phyloP scores from a whole-genome alignment of 2,329 filamentous ascomycete species.

The Huntiella decipiens region DNA sequence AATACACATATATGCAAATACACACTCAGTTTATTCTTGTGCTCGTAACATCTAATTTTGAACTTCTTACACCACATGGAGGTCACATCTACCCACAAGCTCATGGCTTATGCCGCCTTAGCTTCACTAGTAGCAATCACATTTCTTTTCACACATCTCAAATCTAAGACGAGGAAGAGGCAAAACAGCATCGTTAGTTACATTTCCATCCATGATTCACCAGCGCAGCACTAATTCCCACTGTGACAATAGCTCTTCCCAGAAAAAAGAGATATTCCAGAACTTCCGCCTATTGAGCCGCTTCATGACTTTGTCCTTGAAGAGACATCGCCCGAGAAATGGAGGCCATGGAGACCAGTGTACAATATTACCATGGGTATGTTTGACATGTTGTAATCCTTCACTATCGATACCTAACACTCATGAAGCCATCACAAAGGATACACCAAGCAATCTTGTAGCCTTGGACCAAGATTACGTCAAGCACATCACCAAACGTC shows the following conservation, averaged over 20 bases:
- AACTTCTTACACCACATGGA: not conserved
- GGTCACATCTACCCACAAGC: not conserved
- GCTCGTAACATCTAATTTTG: no score
- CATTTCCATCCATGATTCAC: not conserved
- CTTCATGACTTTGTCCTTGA: constrained; percentile 23
- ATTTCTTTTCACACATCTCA: not conserved
- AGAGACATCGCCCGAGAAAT: constrained; percentile 19
- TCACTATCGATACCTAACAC: not conserved
- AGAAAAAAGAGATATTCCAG: constrained; percentile 1
- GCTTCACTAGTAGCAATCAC: not conserved
- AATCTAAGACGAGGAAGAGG: not conserved
- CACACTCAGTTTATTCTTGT: no score
- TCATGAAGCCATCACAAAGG: constrained; percentile 24
- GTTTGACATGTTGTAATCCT: not conserved
- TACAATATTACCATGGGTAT: constrained; percentile 37
- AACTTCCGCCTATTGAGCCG: constrained; percentile 12
- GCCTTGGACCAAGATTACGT: constrained; percentile 32
- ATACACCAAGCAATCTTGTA: constrained; percentile 30
- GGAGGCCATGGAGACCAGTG: constrained; percentile 30
- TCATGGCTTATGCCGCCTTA: constrained; percentile 1
- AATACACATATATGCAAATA: no score
- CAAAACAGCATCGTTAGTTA: not conserved
- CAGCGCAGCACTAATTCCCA: no score
- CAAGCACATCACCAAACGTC: constrained; percentile 23
- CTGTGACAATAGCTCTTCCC: not conserved